These are phyloP conservation scores for Silene latifolia DNA, from an alignment of 148 eudicot genomes.

Conservation along the genomic window DNA sequence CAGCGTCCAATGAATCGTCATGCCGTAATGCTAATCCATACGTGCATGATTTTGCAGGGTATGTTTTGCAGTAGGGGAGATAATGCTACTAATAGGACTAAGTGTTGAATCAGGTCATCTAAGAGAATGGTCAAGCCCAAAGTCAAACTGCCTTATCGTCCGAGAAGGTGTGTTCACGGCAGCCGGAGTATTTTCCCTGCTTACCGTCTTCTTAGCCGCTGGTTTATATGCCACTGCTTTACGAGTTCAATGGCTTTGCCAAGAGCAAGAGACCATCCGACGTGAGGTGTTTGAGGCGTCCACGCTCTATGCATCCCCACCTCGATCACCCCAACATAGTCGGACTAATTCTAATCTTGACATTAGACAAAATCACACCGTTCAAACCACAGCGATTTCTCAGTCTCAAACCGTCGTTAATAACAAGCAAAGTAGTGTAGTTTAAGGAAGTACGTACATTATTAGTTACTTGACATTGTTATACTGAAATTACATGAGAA, in stretches of 20 bases:
- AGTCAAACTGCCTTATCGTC: conserved; percentile 49
- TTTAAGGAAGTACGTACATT: conserved; percentile 3
- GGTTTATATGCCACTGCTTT: conserved; percentile 62
- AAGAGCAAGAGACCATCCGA: conserved; percentile 40
- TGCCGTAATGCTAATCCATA: not conserved
- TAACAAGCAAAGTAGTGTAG: conserved; percentile 19
- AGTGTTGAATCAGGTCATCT: conserved; percentile 93
- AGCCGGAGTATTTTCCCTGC: conserved; percentile 64
- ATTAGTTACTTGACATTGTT: conserved; percentile 15
- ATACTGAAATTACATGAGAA: not conserved
- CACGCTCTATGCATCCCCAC: conserved; percentile 53
- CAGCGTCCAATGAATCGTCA: not conserved
- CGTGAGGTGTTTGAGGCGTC: conserved; percentile 50
- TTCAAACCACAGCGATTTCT: conserved; percentile 12
- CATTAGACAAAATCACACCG: conserved; percentile 19
- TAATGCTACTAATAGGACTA: conserved; percentile 65
- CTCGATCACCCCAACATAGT: conserved; percentile 38
- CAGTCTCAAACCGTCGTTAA: not conserved
- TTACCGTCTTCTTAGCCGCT: conserved; percentile 62
- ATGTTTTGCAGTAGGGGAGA: conserved; percentile 69
- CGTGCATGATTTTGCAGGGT: conserved; percentile 33
- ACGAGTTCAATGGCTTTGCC: conserved; percentile 46
- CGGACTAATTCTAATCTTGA: conserved; percentile 14
- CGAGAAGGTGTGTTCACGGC: conserved; percentile 61
- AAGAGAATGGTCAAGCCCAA: conserved; percentile 52